Evolutionary conservation across 805 yeast genomes (phyloP).

Genomic region (Nakazawaea populi): DNA sequence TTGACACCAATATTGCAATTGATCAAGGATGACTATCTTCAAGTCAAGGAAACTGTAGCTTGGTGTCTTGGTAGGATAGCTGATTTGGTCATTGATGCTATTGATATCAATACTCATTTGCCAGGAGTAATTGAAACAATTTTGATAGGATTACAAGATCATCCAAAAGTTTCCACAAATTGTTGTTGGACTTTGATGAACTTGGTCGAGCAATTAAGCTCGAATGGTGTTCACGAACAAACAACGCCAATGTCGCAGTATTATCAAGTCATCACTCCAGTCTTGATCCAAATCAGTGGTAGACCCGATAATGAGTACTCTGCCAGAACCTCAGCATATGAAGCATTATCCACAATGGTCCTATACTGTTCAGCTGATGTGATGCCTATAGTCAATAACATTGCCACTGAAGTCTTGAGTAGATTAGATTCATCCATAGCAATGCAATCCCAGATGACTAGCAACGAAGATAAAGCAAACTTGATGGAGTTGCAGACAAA

Average conservation of each 20-base stretch:
- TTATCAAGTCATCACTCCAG: constrained; percentile 63
- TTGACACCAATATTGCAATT: constrained; percentile 69
- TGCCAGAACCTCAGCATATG: constrained; percentile 94
- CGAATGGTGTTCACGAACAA: constrained; percentile 39
- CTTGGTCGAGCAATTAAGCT: constrained; percentile 73
- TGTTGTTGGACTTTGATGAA: constrained; percentile 97
- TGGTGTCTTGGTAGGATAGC: constrained; percentile 98
- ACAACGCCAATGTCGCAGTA: constrained; percentile 69
- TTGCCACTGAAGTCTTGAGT: constrained; percentile 68
- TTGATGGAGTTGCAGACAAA: constrained; percentile 88
- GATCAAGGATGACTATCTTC: constrained; percentile 70
- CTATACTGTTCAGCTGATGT: constrained; percentile 67
- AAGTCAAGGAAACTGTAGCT: constrained; percentile 94
- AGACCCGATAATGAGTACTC: constrained; percentile 79
- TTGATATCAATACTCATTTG: constrained; percentile 58
- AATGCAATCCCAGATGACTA: constrained; percentile 51
- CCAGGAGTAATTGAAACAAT: constrained; percentile 72
- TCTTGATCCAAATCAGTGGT: constrained; percentile 61
- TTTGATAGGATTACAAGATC: constrained; percentile 77
- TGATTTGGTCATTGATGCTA: constrained; percentile 74
- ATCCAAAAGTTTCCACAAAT: constrained; percentile 91
- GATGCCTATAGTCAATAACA: constrained; percentile 57
- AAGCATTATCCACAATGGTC: constrained; percentile 82
- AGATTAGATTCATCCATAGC: constrained; percentile 68
- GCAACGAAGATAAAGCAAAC: constrained; percentile 66